phyloP scores from a whole-genome alignment of 2,329 filamentous ascomycete genomes.

The Davidsoniella australis region DNA sequence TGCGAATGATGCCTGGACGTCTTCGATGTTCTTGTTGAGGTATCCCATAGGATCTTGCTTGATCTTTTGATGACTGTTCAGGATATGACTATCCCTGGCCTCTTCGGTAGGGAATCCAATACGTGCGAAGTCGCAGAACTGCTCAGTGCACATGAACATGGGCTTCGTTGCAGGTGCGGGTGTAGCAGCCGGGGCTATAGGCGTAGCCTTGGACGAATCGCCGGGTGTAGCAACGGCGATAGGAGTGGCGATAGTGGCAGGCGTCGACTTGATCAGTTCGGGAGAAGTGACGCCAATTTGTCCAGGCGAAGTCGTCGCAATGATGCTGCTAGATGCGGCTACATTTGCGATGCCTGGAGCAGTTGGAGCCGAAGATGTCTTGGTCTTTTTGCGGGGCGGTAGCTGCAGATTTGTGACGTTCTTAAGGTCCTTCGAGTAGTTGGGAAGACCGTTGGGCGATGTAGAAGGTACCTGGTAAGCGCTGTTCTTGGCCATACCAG shows the following conservation, averaged over 20 bases:
- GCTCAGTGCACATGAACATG: constrained; percentile 33
- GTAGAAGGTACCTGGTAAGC: constrained; percentile 18
- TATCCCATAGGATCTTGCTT: constrained; percentile 37
- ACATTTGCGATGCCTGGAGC: background rate
- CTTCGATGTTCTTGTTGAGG: constrained; percentile 30
- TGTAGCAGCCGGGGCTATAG: background rate
- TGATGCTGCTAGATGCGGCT: background rate
- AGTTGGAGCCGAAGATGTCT: constrained; percentile 18
- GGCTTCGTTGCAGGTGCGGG: constrained; percentile 20
- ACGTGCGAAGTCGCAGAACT: constrained; percentile 33
- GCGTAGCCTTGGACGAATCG: constrained; percentile 15
- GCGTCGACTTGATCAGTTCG: constrained; percentile 12
- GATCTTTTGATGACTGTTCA: constrained; percentile 43
- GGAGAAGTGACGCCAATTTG: constrained; percentile 5
- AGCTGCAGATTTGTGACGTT: constrained; percentile 36
- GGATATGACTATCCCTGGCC: constrained; percentile 32
- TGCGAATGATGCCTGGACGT: constrained; percentile 18
- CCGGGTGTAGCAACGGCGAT: constrained; percentile 1
- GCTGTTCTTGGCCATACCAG: constrained; percentile 1
- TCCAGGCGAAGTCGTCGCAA: constrained; percentile 4
- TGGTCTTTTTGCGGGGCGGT: constrained; percentile 39
- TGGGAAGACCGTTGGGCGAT: constrained; percentile 43
- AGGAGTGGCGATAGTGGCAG: constrained; percentile 11
- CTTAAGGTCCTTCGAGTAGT: constrained; percentile 26
- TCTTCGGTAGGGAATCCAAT: constrained; percentile 38